A percentile compares a stretch with the other conserved stretches of the same genome.
Evolutionary conservation across 2,329 filamentous ascomycete species (phyloP).

Genomic region (Aspergillus costaricaensis): DNA sequence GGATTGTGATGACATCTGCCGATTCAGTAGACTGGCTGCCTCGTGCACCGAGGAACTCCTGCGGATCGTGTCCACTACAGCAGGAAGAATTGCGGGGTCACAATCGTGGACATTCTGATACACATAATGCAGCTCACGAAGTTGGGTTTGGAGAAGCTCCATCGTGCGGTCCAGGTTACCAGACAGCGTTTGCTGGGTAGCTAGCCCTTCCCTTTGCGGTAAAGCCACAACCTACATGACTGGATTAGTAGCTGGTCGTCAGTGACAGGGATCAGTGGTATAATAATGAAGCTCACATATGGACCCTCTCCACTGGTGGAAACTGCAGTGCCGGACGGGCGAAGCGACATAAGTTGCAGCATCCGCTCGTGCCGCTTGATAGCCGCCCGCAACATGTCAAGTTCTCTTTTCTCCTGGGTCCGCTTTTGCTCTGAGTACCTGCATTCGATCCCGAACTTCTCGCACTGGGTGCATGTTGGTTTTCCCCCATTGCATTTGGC

Average conservation of each 20-base stretch:
- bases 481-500: conserved; percentile 6
- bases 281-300: background rate
- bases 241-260: background rate
- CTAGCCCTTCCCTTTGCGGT: background rate
- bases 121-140: background rate
- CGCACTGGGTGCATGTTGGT: conserved; percentile 1
- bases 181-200: background rate
- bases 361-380: conserved; percentile 4
- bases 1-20: background rate
- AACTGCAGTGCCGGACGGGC: background rate
- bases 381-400: background rate
- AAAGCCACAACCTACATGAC: background rate
- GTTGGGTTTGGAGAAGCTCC: background rate
- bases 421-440: conserved; percentile 4
- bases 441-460: background rate
- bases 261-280: too few relatives aligned
- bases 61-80: conserved; percentile 6
- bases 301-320: background rate
- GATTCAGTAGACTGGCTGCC: background rate
- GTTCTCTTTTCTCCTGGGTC: conserved; percentile 1
- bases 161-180: background rate
- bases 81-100: background rate
- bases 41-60: conserved; percentile 2
- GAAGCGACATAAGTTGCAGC: conserved; percentile 3
- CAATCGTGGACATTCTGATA: conserved; percentile 4